Evolutionary conservation across 1,139 yeast species (phyloP).

Genomic region (Yamadazyma triangularis): DNA sequence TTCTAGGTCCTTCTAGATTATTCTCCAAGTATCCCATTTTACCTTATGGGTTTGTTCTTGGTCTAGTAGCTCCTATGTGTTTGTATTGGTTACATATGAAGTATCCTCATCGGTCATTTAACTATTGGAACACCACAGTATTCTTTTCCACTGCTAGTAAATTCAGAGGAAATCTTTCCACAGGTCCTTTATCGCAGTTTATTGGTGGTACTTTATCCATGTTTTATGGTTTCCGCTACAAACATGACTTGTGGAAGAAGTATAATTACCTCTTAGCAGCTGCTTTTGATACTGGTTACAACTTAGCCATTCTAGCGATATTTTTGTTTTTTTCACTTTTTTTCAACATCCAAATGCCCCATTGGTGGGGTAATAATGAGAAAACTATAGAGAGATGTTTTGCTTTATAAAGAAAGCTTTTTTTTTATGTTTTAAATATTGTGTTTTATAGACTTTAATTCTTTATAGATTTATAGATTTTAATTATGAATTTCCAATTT

Average conservation of each 20-base stretch:
- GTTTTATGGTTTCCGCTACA: conserved; percentile 38
- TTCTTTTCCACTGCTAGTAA: conserved; percentile 44
- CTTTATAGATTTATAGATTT: too few relatives aligned
- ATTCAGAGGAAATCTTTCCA: conserved; percentile 48
- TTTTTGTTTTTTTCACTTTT: conserved; percentile 33
- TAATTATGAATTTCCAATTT: too few relatives aligned
- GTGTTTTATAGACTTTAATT: too few relatives aligned
- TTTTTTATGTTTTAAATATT: too few relatives aligned
- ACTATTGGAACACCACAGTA: conserved; percentile 46
- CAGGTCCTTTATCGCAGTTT: conserved; percentile 45
- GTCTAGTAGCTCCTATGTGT: conserved; percentile 32
- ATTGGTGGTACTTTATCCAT: conserved; percentile 43
- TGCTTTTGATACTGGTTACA: conserved; percentile 48
- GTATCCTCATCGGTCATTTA: conserved; percentile 20
- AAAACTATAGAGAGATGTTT: conserved; percentile 41
- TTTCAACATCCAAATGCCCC: conserved; percentile 26
- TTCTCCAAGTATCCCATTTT: conserved; percentile 36
- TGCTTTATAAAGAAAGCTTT: conserved; percentile 10
- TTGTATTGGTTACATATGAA: conserved; percentile 26
- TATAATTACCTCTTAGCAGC: conserved; percentile 47
- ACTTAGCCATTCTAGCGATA: conserved; percentile 32
- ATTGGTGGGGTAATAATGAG: conserved; percentile 48
- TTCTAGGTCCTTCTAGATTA: conserved; percentile 42
- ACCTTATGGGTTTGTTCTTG: conserved; percentile 43
- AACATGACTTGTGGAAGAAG: conserved; percentile 32